A percentile compares a stretch with the other conserved stretches of the same genome.
phyloP scores from a whole-genome alignment of 1,284 basidiomycete species.

The Puccinia novopanici region DNA sequence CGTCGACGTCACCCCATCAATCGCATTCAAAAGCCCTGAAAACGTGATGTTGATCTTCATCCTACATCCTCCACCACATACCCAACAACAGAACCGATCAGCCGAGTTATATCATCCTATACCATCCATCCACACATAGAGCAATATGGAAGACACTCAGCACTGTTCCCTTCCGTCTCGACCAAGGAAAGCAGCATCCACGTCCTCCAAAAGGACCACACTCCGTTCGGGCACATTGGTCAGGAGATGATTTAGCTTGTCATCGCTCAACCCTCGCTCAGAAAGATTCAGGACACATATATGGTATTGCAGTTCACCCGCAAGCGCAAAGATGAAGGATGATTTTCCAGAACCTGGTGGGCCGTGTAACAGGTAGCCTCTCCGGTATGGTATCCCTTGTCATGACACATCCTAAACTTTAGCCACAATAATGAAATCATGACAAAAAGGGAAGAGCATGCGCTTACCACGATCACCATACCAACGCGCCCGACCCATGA shows the following conservation, averaged over 20 bases:
- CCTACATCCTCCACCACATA: constrained; percentile 39
- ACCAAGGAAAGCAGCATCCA: constrained; percentile 96
- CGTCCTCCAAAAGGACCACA: constrained; percentile 91
- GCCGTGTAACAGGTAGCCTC: constrained; percentile 92
- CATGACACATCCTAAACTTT: not conserved
- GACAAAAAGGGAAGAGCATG: not conserved
- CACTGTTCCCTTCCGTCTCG: constrained; percentile 74
- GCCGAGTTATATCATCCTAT: not conserved
- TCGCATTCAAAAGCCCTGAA: constrained; percentile 92
- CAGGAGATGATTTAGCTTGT: constrained; percentile 90
- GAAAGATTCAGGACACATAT: constrained; percentile 95
- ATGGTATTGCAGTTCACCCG: constrained; percentile 87
- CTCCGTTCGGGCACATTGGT: constrained; percentile 90
- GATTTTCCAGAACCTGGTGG: constrained; percentile 98
- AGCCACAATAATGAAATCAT: constrained; percentile 49
- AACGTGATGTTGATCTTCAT: constrained; percentile 76
- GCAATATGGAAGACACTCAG: constrained; percentile 66
- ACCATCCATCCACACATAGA: not conserved
- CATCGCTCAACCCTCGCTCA: constrained; percentile 92
- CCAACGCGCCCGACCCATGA: constrained; percentile 83
- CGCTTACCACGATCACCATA: constrained; percentile 87
- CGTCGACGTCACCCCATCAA: constrained; percentile 95
- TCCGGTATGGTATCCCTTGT: constrained; percentile 92
- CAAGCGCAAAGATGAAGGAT: constrained; percentile 95
- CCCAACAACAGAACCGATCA: not conserved